Conservation (phyloP, 768 basidiomycete genomes). For the Asterophora parasitica region DNA sequence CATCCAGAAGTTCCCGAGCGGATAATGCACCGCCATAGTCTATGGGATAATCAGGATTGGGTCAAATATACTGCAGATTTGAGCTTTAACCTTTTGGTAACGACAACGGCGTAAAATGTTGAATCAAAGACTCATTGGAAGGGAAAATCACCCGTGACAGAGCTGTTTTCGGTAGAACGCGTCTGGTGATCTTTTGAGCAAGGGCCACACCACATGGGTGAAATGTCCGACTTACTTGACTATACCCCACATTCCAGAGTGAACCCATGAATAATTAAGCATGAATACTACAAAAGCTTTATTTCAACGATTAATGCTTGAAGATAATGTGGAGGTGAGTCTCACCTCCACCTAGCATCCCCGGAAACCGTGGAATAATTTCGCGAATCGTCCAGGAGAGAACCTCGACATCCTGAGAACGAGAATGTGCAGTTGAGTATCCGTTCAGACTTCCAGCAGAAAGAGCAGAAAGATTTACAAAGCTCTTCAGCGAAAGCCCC, state of each 20-base stretch:
- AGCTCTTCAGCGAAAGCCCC: constrained; percentile 47
- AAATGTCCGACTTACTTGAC: constrained; percentile 46
- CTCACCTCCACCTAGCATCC: constrained; percentile 69
- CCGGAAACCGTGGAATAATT: constrained; percentile 66
- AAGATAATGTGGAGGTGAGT: background rate
- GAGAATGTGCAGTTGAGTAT: background rate
- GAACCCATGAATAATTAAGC: constrained; percentile 71
- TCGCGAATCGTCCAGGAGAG: constrained; percentile 58
- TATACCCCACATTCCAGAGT: constrained; percentile 63
- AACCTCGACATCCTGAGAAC: constrained; percentile 1
- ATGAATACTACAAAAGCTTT: constrained; percentile 47
- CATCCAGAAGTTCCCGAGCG: constrained; percentile 42
- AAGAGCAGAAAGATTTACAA: constrained; percentile 38
- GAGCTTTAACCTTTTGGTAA: constrained; percentile 52
- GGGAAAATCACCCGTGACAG: constrained; percentile 66
- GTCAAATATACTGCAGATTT: background rate
- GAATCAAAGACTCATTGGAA: constrained; percentile 46
- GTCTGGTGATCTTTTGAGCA: constrained; percentile 33
- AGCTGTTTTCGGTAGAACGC: constrained; percentile 54
- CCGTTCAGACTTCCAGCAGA: constrained; percentile 1
- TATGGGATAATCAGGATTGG: constrained; percentile 22
- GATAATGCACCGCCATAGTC: constrained; percentile 68
- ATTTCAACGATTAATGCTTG: constrained; percentile 7
- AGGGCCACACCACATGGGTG: background rate
- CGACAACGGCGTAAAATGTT: constrained; percentile 44